Evolutionary conservation across 83 land plant genomes (phyloP), one percentile per base, ranked within the genome.

Genomic region (Diphasiastrum complanatum): DNA sequence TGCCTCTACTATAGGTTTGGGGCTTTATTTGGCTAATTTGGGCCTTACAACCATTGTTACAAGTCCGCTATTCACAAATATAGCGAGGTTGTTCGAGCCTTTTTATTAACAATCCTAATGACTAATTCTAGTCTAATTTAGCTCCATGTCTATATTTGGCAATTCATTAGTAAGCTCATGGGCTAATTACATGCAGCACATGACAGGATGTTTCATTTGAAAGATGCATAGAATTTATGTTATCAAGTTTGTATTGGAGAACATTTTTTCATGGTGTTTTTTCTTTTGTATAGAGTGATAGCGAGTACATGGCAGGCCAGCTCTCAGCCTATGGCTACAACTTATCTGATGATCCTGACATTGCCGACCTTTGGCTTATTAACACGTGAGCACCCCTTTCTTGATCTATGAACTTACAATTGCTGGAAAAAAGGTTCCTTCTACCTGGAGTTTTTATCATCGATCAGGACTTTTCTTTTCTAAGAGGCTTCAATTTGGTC

Each of bases 291-390:
- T 82, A 91, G 97, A 91, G 97, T 73, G 97, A 91, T 57, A 91
- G 97, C 71, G 97, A 91, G 47, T 91, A 91, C 45, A 91, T 91
- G 97, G 90, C 95, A 24, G 97, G 97, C 32, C 97, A 87, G 70
- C 95, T 91, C 62, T 78, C 90, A 36, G 82, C 97, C 50, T 91
- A 80, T 77, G 97, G 97, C 33, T 91, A 91, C 79, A 57, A 59
- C 5, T 30, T 91, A 40, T 75, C 68, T 43, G 91, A 91, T 0
- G 61, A 64, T 58, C 95, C 95, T 26, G 91, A 88, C 23, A 75
- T 72, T 27, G 77, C 91, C 12, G 97, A 91, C 61, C 60, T 91
- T 12, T 91, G 97, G 97, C 80, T 91, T 20, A 83, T 91, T 19
- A 91, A 91, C 58, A 91, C 97, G 97, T 91, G 56, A 78, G 80